These are phyloP conservation scores for Herpetomonas muscarum DNA, from an alignment of 208 protist genomes.

Conservation along the genomic window DNA sequence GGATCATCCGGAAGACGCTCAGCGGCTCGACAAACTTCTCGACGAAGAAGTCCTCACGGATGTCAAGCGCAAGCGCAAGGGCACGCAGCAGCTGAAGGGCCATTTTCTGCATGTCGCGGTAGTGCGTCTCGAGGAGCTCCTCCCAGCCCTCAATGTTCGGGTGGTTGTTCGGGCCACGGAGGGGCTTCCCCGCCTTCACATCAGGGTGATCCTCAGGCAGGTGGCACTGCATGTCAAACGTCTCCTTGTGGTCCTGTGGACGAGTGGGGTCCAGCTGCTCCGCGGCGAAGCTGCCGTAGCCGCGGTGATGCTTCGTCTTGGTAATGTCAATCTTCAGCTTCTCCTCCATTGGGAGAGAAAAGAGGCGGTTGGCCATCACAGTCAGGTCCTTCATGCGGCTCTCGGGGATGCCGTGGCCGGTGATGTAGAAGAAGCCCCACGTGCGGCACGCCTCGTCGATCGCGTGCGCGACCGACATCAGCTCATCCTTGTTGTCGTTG, in stretches of 20 bases:
- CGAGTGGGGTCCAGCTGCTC: conserved; percentile 56
- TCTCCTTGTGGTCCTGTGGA: conserved; percentile 63
- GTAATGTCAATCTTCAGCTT: conserved; percentile 71
- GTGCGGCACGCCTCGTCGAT: conserved; percentile 66
- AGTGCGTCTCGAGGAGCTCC: conserved; percentile 61
- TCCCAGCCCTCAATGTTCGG: conserved; percentile 43
- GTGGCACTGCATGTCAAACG: conserved; percentile 65
- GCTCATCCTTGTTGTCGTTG: conserved; percentile 23
- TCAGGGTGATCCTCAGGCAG: conserved; percentile 45
- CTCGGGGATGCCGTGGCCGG: conserved; percentile 47
- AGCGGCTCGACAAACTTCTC: conserved; percentile 61
- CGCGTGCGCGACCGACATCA: conserved; percentile 35
- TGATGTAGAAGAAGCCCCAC: conserved; percentile 84
- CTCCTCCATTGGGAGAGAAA: conserved; percentile 52
- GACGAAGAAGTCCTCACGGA: conserved; percentile 50
- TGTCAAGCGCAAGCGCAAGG: conserved; percentile 54
- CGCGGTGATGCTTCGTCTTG: conserved; percentile 48
- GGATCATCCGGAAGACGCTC: conserved; percentile 73
- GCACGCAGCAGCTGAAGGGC: conserved; percentile 49
- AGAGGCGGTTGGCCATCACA: conserved; percentile 51
- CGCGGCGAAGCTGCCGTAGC: conserved; percentile 44
- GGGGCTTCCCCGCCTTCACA: conserved; percentile 48
- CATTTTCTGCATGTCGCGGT: conserved; percentile 48
- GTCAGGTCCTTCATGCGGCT: conserved; percentile 36
- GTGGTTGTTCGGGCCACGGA: conserved; percentile 66